These are phyloP conservation scores for Monosporascus cannonballus DNA, from an alignment of 2,329 filamentous ascomycete species.

Conservation along the genomic window DNA sequence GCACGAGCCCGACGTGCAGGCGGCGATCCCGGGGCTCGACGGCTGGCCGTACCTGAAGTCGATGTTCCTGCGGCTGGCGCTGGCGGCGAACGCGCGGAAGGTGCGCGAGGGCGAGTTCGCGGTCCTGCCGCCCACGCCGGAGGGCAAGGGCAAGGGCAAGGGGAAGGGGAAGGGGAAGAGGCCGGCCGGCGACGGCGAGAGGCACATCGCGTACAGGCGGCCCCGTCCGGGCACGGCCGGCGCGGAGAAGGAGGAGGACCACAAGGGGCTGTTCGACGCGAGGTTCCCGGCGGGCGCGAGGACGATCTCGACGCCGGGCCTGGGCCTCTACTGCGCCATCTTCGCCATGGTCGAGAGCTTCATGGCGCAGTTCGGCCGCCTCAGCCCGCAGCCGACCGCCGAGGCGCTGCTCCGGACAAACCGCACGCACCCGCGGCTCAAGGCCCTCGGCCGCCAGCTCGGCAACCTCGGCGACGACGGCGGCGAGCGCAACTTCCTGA, in stretches of 20 bases:
- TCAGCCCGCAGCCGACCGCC: neutral
- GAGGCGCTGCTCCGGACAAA: neutral
- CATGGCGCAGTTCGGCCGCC: neutral
- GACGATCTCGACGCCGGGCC: neutral
- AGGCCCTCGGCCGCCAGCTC: neutral
- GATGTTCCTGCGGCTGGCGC: slow-evolving; percentile 5
- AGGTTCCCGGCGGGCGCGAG: too few species aligned
- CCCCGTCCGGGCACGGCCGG: too few species aligned
- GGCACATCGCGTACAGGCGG: neutral
- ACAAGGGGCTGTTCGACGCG: too few species aligned
- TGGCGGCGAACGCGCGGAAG: slow-evolving; percentile 4
- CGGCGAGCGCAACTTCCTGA: neutral
- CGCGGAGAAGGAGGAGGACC: too few species aligned
- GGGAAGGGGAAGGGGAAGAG: neutral
- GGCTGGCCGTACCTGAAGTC: slow-evolving; percentile 15
- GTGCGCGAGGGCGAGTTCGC: neutral
- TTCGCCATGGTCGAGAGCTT: neutral
- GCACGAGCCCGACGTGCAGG: neutral
- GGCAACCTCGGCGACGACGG: neutral
- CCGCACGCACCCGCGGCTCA: neutral
- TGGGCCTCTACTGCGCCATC: neutral
- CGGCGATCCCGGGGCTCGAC: slow-evolving; percentile 6
- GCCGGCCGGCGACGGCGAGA: neutral
- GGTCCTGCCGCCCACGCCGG: neutral
- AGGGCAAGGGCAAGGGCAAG: neutral